Conservation (phyloP, 495 filamentous ascomycete genomes). For the Cairneyella variabilis region DNA sequence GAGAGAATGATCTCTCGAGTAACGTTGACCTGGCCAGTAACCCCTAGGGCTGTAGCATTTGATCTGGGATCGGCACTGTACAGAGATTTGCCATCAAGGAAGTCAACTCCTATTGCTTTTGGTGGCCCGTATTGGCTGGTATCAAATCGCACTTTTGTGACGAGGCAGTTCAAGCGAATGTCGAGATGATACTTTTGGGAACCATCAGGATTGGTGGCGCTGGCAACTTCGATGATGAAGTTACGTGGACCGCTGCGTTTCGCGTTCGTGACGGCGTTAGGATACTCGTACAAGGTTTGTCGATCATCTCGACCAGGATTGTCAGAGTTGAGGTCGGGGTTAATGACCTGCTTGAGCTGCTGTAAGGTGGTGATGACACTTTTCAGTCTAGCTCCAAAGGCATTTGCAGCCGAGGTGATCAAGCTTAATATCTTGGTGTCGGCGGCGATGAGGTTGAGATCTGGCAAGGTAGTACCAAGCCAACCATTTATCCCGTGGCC, state of each 20-base stretch:
- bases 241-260: slow-evolving; percentile 34
- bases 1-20: slow-evolving; percentile 60
- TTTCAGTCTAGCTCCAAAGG: neutral
- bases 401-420: neutral
- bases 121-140: slow-evolving; percentile 35
- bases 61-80: slow-evolving; percentile 55
- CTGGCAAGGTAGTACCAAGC: slow-evolving; percentile 38
- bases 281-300: neutral
- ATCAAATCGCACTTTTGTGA: slow-evolving; percentile 56
- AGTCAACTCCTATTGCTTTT: slow-evolving; percentile 58
- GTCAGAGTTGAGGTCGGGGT: neutral
- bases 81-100: slow-evolving; percentile 52
- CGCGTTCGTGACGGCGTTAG: neutral
- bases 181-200: slow-evolving; percentile 53
- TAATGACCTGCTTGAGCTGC: neutral
- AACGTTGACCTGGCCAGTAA: slow-evolving; percentile 40
- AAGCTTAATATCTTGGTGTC: slow-evolving; percentile 31
- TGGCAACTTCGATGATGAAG: slow-evolving; percentile 46
- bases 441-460: slow-evolving; percentile 37
- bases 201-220: slow-evolving; percentile 46
- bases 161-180: slow-evolving; percentile 53
- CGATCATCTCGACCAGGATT: neutral
- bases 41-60: neutral
- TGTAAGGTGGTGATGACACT: neutral
- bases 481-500: slow-evolving; percentile 53